Evolutionary conservation across 106 monocot species (phyloP), one percentile per base, ranked within the genome.

Genomic region (Hemerocallis citrina): DNA sequence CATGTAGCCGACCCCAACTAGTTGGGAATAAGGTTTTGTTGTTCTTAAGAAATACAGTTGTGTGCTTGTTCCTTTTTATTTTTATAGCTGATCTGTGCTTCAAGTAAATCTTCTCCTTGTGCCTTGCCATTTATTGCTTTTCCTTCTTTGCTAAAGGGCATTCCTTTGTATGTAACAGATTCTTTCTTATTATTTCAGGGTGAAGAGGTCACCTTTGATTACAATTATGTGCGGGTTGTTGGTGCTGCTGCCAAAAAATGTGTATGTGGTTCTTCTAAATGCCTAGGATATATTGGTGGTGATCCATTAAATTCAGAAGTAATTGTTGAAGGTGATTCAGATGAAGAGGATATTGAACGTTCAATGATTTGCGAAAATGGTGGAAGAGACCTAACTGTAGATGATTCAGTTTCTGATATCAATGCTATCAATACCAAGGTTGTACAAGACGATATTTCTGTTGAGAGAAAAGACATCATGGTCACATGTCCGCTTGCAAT

Each of bases 171-270:
- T 61, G 15, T 70, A 12, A 57, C 30, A 36, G 11, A 7, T 44
- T 3, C 30, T 23, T 57, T 40, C 56, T n/a, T n/a, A 46, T 74
- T 32, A 10, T 58, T 22, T 24, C 54, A 98, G 96, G 96, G 85
- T 47, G 96, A 98, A 74, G 96, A 98, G 67, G 68, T 98, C 11
- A 98, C 96, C 55, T 98, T 98, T 71, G 88, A 98, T 68, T 98
- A 98, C 74, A 98, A 98, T 55, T 98, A 91, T 64, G 96, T 84
- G 29, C 48, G 91, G 24, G 88, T 98, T n/a, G 73, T 85, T 70
- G 96, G 96, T 40, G 96, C 96, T 63, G 96, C 91, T 70, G 91
- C 79, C n/a, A 91, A 98, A 72, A 98, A 80, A 66, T 98, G 96
- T 67, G 62, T 92, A 19, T 98, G 96, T 67, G 81, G 91, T 32